These are phyloP conservation scores for Stephanodiscus minutulus DNA, from an alignment of 108 stramenopile species.

Conservation along the genomic window DNA sequence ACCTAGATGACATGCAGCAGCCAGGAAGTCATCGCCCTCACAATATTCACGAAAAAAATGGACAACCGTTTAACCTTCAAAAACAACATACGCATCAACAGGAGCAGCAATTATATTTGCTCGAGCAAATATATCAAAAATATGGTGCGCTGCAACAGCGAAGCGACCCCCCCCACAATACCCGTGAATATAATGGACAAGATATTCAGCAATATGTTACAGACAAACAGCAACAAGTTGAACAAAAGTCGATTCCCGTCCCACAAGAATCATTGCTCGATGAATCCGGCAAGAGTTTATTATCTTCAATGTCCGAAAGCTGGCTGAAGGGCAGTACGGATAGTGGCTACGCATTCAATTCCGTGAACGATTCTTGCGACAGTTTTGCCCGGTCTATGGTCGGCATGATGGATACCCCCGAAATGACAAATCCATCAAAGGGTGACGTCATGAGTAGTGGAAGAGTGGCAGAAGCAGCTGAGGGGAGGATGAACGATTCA, in stretches of 20 bases:
- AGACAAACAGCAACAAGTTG: conserved; percentile 5
- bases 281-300: background rate
- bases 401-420: too few relatives aligned
- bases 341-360: conserved; percentile 9
- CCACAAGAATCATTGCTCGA: background rate
- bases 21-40: background rate
- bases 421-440: too few relatives aligned
- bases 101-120: background rate
- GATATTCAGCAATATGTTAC: background rate
- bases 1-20: background rate
- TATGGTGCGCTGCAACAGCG: too few relatives aligned
- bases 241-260: background rate
- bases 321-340: conserved; percentile 17
- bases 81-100: background rate
- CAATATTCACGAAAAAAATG: background rate
- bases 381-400: background rate
- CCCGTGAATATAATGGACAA: too few relatives aligned
- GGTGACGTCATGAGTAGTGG: too few relatives aligned
- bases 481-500: too few relatives aligned
- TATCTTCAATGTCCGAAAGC: background rate
- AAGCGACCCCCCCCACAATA: too few relatives aligned
- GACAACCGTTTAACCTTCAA: background rate
- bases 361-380: conserved; percentile 11
- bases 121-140: background rate
- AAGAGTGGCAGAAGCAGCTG: too few relatives aligned